These are phyloP conservation scores for Calvatia gigantea DNA, from an alignment of 768 basidiomycete species.

Conservation along the genomic window DNA sequence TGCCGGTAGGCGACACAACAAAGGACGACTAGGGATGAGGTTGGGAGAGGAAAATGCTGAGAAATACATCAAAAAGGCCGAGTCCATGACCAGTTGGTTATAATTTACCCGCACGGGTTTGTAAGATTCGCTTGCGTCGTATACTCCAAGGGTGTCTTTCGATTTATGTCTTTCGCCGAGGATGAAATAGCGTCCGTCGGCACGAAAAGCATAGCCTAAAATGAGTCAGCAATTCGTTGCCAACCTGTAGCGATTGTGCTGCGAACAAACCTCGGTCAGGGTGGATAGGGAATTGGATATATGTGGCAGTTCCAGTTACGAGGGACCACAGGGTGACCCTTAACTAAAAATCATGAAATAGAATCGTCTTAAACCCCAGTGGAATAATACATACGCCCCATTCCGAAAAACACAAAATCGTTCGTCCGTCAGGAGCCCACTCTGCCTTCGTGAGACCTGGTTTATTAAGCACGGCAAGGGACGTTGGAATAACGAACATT, in stretches of 20 bases:
- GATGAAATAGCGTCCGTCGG: slow-evolving; percentile 81
- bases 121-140: slow-evolving; percentile 69
- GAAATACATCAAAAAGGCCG: background rate
- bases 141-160: slow-evolving; percentile 83
- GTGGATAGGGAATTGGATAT: slow-evolving; percentile 84
- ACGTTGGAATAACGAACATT: background rate
- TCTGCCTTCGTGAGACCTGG: slow-evolving; percentile 78
- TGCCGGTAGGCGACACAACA: slow-evolving; percentile 73
- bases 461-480: slow-evolving; percentile 10
- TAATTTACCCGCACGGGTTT: slow-evolving; percentile 67
- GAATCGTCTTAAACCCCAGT: background rate
- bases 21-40: slow-evolving; percentile 68
- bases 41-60: slow-evolving; percentile 84
- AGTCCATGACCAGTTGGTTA: background rate
- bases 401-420: slow-evolving; percentile 86
- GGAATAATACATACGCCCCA: slow-evolving; percentile 71
- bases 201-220: slow-evolving; percentile 71
- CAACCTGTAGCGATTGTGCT: background rate
- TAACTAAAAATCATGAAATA: slow-evolving; percentile 44
- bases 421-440: slow-evolving; percentile 86
- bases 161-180: slow-evolving; percentile 89
- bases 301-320: slow-evolving; percentile 65
- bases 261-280: slow-evolving; percentile 62
- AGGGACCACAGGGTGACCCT: slow-evolving; percentile 87
- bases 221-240: slow-evolving; percentile 2